These are phyloP conservation scores for Neostapfia colusana DNA, from an alignment of 176 grass and related monocot species.

Conservation along the genomic window DNA sequence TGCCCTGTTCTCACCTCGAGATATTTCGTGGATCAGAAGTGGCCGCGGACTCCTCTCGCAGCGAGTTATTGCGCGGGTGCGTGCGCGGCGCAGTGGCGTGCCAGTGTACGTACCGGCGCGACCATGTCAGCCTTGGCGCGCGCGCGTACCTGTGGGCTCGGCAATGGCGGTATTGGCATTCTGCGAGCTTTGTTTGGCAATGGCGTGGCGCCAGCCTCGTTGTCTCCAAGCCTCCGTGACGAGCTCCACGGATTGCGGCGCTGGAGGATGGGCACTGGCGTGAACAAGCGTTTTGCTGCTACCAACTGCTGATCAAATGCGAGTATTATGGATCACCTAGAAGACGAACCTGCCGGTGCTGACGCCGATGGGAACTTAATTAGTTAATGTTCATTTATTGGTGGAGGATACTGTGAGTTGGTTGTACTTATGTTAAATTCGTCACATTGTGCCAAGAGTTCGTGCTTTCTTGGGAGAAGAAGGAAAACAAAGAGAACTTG, in stretches of 20 bases:
- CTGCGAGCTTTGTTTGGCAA: neutral
- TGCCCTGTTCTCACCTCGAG: neutral
- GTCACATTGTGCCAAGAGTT: no score
- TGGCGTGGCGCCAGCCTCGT: neutral
- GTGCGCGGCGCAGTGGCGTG: neutral
- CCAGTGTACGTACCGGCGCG: neutral
- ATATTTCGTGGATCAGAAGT: slow-evolving; percentile 16
- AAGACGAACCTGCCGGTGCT: neutral
- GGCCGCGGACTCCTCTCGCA: neutral
- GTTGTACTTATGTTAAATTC: neutral
- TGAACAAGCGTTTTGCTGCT: neutral
- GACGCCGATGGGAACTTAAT: neutral
- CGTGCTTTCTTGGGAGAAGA: neutral
- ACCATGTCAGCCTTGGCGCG: slow-evolving; percentile 15
- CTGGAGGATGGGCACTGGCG: neutral
- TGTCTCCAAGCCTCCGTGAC: neutral
- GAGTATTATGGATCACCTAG: neutral
- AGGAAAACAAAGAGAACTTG: neutral
- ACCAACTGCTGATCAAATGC: neutral
- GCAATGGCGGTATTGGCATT: slow-evolving; percentile 7
- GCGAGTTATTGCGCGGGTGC: slow-evolving; percentile 20
- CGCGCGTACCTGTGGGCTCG: slow-evolving; percentile 36
- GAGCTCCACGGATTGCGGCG: neutral
- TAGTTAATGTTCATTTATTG: neutral
- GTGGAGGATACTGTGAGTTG: neutral